Evolutionary conservation across 352 stramenopile species (phyloP), one percentile per base, ranked within the genome.

Genomic region (Phytopythium vexans): DNA sequence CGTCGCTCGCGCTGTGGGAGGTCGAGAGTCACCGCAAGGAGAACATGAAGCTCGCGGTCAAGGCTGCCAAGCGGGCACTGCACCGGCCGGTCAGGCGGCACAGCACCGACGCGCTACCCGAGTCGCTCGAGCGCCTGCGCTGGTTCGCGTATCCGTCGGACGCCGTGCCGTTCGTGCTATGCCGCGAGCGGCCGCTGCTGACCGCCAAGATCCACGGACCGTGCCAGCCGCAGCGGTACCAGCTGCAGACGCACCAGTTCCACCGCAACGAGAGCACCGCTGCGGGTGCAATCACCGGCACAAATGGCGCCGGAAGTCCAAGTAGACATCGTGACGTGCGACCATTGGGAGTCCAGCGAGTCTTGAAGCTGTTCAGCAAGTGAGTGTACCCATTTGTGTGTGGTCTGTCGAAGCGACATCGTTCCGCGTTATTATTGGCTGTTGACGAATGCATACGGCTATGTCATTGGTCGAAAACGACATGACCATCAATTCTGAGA

Each of bases 111-210:
- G 70, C 60, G 50, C 46, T 73, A 15, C 32, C 50, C 5, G 10
- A 43, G 2, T 57, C 41, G 5, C 60, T 73, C 60, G 67, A 76
- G 34, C 56, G 41, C 33, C 46, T 76, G 40, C 67, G 67, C 34
- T 76, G 67, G 67, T 76, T 76, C 53, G 57, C 62, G 41, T 76
- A 76, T 39, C 56, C 67, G 52, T 48, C 64, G 21, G 64, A 76
- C 32, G 67, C 64, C 9, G 62, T 73, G 11, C 51, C 47, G 9
- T 47, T 43, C 1, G 69, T 61, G 40, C 71, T 66, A 21, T 41
- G 56, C 8, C 53, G 57, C 14, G 31, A 63, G 41, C 72, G 72
- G 21, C 54, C 62, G 10, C 11, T 16, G 8, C 60, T 70, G 4
- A 56, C 54, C 6, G 38, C 53, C 1, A 64, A 56, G 37, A 66